Evolutionary conservation across 1,284 basidiomycete genomes (phyloP).

Genomic region (Rhodofomes roseus): DNA sequence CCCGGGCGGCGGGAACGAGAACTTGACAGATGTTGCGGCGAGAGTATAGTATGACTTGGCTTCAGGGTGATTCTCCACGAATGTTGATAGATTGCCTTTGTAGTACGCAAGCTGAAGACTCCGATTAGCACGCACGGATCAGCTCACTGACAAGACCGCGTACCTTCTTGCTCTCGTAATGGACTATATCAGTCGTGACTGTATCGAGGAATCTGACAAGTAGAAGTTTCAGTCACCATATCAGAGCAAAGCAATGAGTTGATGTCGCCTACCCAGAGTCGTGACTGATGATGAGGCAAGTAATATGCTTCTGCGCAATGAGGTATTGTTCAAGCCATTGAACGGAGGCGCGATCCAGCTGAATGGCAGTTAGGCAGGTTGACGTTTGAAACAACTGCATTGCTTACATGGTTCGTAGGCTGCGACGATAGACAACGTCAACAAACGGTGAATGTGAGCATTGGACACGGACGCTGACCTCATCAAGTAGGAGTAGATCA

Average conservation of each 20-base stretch:
- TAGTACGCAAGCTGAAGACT: slow-evolving; percentile 81
- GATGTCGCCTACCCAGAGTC: slow-evolving; percentile 76
- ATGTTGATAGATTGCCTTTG: slow-evolving; percentile 89
- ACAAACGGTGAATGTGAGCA: slow-evolving; percentile 6
- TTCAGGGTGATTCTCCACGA: slow-evolving; percentile 90
- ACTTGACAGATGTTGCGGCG: slow-evolving; percentile 92
- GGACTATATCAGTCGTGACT: slow-evolving; percentile 96
- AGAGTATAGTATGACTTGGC: slow-evolving; percentile 98
- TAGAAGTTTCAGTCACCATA: neutral
- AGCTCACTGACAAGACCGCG: slow-evolving; percentile 8
- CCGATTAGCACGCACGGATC: neutral
- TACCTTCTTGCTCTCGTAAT: slow-evolving; percentile 95
- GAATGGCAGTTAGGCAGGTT: slow-evolving; percentile 14
- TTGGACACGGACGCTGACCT: slow-evolving; percentile 38
- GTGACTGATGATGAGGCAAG: slow-evolving; percentile 95
- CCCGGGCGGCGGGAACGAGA: slow-evolving; percentile 95
- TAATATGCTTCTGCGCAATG: slow-evolving; percentile 76
- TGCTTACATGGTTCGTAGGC: slow-evolving; percentile 89
- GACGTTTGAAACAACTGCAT: slow-evolving; percentile 8
- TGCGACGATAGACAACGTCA: slow-evolving; percentile 32
- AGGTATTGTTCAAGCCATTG: slow-evolving; percentile 94
- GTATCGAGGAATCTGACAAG: slow-evolving; percentile 86
- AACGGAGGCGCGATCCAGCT: slow-evolving; percentile 89
- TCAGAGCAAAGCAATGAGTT: slow-evolving; percentile 5
- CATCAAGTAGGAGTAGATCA: slow-evolving; percentile 88